phyloP scores from a whole-genome alignment of 352 stramenopile species.

The Phytophthora litchii region DNA sequence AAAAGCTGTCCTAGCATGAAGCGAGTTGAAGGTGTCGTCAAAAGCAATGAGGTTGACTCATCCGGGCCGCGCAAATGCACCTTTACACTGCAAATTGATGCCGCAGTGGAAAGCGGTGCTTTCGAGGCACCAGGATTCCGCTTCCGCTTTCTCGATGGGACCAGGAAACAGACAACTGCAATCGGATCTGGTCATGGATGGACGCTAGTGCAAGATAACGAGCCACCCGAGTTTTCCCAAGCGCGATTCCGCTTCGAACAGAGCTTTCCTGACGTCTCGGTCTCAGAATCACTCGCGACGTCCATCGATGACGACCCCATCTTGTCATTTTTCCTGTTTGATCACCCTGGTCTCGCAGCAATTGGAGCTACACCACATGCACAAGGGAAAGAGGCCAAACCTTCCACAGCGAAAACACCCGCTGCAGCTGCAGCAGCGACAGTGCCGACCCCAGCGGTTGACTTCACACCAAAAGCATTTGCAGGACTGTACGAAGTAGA shows the following conservation, averaged over 20 bases:
- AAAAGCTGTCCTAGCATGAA: constrained; percentile 16
- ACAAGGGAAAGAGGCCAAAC: constrained; percentile 42
- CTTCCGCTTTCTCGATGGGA: constrained; percentile 73
- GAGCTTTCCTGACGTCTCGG: constrained; percentile 43
- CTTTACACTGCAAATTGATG: constrained; percentile 71
- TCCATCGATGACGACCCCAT: constrained; percentile 65
- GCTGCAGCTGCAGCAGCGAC: constrained; percentile 4
- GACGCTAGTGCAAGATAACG: constrained; percentile 23
- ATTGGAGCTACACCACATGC: constrained; percentile 12
- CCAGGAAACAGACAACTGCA: constrained; percentile 56
- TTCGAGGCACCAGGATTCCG: constrained; percentile 65
- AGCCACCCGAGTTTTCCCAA: neutral
- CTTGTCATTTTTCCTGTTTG: constrained; percentile 67
- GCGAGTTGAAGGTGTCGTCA: constrained; percentile 12
- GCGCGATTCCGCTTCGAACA: constrained; percentile 53
- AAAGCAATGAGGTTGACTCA: constrained; percentile 14
- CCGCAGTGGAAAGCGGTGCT: constrained; percentile 38
- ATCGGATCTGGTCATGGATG: constrained; percentile 42
- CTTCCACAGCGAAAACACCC: constrained; percentile 15
- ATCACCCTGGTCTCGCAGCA: constrained; percentile 42
- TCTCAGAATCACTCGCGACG: constrained; percentile 53
- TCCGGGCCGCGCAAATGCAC: constrained; percentile 48
- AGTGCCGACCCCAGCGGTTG: constrained; percentile 9
- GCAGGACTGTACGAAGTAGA: constrained; percentile 69
- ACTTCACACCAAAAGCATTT: constrained; percentile 36